phyloP scores from a whole-genome alignment of 1,284 basidiomycete species.

The Cryptococcus sp. region DNA sequence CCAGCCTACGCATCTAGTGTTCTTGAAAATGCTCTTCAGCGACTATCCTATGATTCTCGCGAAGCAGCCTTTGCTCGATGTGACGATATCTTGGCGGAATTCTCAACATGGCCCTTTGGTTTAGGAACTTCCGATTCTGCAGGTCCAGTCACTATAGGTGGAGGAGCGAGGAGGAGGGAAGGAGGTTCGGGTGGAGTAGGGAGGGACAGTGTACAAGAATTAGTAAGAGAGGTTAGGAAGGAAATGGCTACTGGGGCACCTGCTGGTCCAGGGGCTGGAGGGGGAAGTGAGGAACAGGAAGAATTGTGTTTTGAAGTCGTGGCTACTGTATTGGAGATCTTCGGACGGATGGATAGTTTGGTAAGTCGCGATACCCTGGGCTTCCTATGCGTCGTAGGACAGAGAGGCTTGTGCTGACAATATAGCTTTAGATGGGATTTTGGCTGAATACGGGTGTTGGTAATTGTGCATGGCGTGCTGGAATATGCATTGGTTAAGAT shows the following conservation, averaged over 20 bases:
- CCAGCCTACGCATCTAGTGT: conserved; percentile 81
- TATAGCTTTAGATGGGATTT: no score
- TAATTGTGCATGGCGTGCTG: no score
- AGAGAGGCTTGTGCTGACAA: no score
- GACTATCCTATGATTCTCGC: conserved; percentile 81
- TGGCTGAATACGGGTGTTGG: no score
- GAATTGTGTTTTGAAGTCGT: conserved; percentile 84
- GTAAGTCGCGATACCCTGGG: conserved; percentile 34
- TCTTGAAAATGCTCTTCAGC: conserved; percentile 84
- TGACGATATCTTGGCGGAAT: conserved; percentile 86
- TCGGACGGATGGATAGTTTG: conserved; percentile 80
- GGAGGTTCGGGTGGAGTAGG: conserved; percentile 43
- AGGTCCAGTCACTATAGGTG: conserved; percentile 38
- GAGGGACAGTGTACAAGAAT: conserved; percentile 68
- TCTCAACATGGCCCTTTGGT: conserved; percentile 84
- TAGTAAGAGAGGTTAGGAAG: conserved; percentile 71
- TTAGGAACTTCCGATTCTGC: conserved; percentile 32
- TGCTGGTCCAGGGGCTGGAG: conserved; percentile 58
- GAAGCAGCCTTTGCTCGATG: conserved; percentile 86
- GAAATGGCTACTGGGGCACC: conserved; percentile 52
- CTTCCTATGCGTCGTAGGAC: no score
- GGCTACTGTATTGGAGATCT: conserved; percentile 83
- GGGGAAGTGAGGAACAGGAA: conserved; percentile 62
- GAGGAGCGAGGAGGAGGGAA: conserved; percentile 36
- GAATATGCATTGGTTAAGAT: no score